Base-by-base conservation (phyloP, 768 basidiomycete species). In the Sarcodon sp. region DNA sequence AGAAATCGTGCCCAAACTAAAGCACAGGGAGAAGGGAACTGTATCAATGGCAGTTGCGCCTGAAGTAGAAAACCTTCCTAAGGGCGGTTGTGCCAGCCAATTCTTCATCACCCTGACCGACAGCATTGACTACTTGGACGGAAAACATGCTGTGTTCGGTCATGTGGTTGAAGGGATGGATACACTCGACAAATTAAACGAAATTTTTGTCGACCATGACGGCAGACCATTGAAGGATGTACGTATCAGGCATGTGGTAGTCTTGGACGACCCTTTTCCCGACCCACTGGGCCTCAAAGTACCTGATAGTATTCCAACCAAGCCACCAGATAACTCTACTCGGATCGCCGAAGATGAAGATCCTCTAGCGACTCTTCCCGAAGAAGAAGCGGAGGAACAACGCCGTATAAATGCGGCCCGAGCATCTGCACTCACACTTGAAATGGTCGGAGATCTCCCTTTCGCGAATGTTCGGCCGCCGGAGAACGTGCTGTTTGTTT, bases 401-500 rank as follows among this genome's bases (percentile, higher is more conserved):
- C 78, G 85, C 18, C 80, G 92, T n/a, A 78, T 84, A 65, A 83
- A 85, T 46, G 91, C 92, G 0, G 94, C 96, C 0, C 79, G 79
- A 1, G 91, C 94, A 0, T 91, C 92, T 41, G 96, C 96, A 0
- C 69, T 99, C 35, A 98, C 96, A 4, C 77, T 99, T 45, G 96
- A 99, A 65, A 99, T 99, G 96, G 94, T 99, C 49, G 96, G 96
- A 33, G 96, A 99, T 65, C 69, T 98, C 47, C 96, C 96, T 1
- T 98, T 99, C 61, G 96, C 96, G 21, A 92, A 94, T 58, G 92
- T 99, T 39, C 79, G 92, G 39, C 96, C 96, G 0, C 96, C 96
- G 0, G 96, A 99, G 66, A 98, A 98, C 63, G 92, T 98, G 27
- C 66, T 99, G 10, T 99, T 99, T 64, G 93, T 99, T 8, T 99